phyloP scores from a whole-genome alignment of 257 asterid genomes.

The Ilex asprella region DNA sequence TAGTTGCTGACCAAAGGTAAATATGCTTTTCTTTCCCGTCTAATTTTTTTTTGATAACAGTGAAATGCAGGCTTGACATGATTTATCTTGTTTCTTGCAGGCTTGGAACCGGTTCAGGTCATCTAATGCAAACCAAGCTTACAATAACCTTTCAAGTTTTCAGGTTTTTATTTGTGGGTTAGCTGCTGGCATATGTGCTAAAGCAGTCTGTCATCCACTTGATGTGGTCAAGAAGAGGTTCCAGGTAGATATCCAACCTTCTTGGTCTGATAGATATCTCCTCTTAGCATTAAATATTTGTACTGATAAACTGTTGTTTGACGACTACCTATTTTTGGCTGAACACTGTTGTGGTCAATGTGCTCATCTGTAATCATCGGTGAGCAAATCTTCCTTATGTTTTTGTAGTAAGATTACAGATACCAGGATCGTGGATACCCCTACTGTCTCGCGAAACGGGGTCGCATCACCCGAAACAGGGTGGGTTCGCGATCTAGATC shows the following conservation, averaged over 20 bases:
- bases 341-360: too few relatives aligned
- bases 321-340: too few relatives aligned
- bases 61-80: neutral
- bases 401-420: too few relatives aligned
- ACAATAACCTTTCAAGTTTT: conserved; percentile 55
- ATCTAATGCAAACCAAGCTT: conserved; percentile 22
- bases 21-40: too few relatives aligned
- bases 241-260: conserved; percentile 49
- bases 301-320: too few relatives aligned
- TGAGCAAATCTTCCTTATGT: too few relatives aligned
- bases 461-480: too few relatives aligned
- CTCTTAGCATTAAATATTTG: too few relatives aligned
- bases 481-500: too few relatives aligned
- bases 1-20: neutral
- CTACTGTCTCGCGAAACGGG: too few relatives aligned
- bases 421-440: too few relatives aligned
- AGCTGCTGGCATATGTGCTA: conserved; percentile 86
- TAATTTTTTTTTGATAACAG: neutral
- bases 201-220: conserved; percentile 91
- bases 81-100: conserved; percentile 26
- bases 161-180: conserved; percentile 80
- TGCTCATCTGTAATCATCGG: too few relatives aligned
- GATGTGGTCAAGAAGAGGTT: conserved; percentile 97
- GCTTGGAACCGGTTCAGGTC: conserved; percentile 55
- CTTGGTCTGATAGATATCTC: neutral